Percentiles rank a stretch among this genome's conserved stretches.
These are phyloP conservation scores for Aspergillus jensenii DNA, from an alignment of 2,329 filamentous ascomycete genomes.

Conservation along the genomic window DNA sequence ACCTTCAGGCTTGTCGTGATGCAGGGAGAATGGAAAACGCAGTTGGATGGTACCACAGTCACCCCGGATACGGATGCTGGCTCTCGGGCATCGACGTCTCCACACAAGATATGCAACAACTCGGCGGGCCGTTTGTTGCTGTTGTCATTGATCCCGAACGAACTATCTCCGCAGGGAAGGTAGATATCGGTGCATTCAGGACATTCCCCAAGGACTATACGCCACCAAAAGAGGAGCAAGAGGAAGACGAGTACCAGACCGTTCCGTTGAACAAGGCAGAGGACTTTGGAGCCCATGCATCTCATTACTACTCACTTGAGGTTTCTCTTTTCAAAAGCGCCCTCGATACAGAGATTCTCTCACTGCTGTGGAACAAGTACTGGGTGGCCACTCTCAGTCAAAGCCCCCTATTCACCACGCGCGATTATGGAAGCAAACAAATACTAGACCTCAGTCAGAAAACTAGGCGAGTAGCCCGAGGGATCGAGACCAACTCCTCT, in stretches of 20 bases:
- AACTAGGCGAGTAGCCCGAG: constrained; percentile 64
- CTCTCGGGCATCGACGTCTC: constrained; percentile 91
- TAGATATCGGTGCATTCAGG: constrained; percentile 95
- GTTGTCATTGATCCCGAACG: constrained; percentile 96
- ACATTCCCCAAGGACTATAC: constrained; percentile 80
- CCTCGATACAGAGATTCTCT: constrained; percentile 81
- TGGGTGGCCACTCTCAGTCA: constrained; percentile 90
- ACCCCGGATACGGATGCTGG: constrained; percentile 98
- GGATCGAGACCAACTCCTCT: constrained; percentile 33
- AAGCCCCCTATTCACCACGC: constrained; percentile 84
- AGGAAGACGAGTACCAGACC: constrained; percentile 46
- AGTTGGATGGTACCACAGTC: constrained; percentile 97
- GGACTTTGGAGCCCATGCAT: constrained; percentile 91
- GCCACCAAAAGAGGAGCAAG: constrained; percentile 48
- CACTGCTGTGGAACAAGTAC: constrained; percentile 97
- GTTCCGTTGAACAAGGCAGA: constrained; percentile 93
- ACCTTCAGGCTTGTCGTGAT: constrained; percentile 72
- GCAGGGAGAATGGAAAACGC: constrained; percentile 82
- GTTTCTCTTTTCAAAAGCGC: constrained; percentile 94
- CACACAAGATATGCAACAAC: constrained; percentile 86
- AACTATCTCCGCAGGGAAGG: constrained; percentile 89
- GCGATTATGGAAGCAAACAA: constrained; percentile 89
- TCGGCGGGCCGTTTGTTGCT: constrained; percentile 87
- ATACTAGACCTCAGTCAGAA: constrained; percentile 85
- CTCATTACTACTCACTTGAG: constrained; percentile 85